A percentile compares a stretch with the other conserved stretches of the same genome.
phyloP scores from a whole-genome alignment of 345 rosid genomes.

The Pugionium cornutum region DNA sequence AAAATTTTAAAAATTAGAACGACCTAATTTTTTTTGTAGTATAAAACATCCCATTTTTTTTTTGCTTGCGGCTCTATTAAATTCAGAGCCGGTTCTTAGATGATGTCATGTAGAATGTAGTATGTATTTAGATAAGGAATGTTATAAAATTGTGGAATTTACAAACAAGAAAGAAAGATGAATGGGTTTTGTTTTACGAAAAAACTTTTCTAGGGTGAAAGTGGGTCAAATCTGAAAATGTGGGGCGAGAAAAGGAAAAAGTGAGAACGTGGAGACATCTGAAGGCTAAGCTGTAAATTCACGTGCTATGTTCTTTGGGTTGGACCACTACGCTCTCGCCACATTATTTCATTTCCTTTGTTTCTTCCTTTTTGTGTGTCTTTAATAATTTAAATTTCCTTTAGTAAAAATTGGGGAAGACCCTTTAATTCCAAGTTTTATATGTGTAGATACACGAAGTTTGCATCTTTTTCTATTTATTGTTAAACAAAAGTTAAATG shows the following conservation, averaged over 20 bases:
- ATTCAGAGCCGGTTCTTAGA: background rate
- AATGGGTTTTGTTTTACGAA: background rate
- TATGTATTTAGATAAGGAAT: conserved; percentile 1
- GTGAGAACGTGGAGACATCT: conserved; percentile 42
- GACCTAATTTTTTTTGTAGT: background rate
- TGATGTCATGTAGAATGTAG: conserved; percentile 34
- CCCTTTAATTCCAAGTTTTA: too few relatives aligned
- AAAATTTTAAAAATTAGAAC: background rate
- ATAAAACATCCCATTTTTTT: background rate
- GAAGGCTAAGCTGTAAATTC: conserved; percentile 53
- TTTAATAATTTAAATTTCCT: background rate
- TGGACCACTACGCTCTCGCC: conserved; percentile 50
- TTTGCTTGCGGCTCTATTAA: too few relatives aligned
- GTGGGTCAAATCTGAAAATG: conserved; percentile 31
- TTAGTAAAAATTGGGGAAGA: too few relatives aligned
- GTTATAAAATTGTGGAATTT: conserved; percentile 9
- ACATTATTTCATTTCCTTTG: conserved; percentile 53
- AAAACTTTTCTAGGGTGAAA: conserved; percentile 26
- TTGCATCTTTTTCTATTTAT: too few relatives aligned
- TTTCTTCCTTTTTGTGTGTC: conserved; percentile 9
- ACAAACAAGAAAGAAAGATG: background rate
- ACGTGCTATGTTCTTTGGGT: conserved; percentile 58
- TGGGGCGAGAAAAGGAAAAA: conserved; percentile 22
- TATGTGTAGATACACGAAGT: too few relatives aligned
- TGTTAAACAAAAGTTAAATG: too few relatives aligned